Evolutionary conservation across 2,329 filamentous ascomycete species (phyloP), one percentile per base, ranked within the genome.

Genomic region (Fusarium multiceps): DNA sequence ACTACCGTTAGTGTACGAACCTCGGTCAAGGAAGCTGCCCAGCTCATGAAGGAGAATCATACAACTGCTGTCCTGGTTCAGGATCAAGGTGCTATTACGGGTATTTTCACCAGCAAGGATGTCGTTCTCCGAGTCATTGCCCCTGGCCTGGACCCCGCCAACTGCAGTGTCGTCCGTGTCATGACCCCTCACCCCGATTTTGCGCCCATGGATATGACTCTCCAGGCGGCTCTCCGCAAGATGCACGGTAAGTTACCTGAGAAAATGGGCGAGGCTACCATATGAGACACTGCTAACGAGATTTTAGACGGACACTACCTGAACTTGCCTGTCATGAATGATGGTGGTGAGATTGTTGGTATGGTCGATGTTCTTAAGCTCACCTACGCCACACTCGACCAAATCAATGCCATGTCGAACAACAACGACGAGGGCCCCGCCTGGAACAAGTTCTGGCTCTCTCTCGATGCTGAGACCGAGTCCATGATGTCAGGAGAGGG

Each of bases 391-490:
- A 99, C 96, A 7, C 87, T 99, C 55, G 96, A 99, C 82, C 95
- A 98, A 84, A 94, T 97, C 82, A 98, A 98, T 84, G 94, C 93
- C 63, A 98, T 99, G 91, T 90, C 88, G 42, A 94, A 90, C 60
- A 65, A 62, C 55, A 88, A 89, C 43, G 95, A 97, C 78, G 93
- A 99, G 82, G 96, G 96, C 0, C 96, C 96, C 7, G 96, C 96
- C 9, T 99, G 96, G 96, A 98, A 98, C 85, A 99, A 98, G 82
- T 99, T 99, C 84, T 99, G 96, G 96, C 86, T 98, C 72, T 98
- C 96, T 1, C 90, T 99, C 75, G 89, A 98, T 80, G 90, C 97
- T 75, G 95, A 97, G 79, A 95, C 94, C 16, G 96, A 98, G 81
- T 99, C 96, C 4, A 92, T 97, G 87, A 90, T 98, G 80, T 99